A percentile compares a stretch with the other conserved stretches of the same genome.
Conservation (phyloP, 2,329 filamentous ascomycete species). For the Geosmithia putterillii region DNA sequence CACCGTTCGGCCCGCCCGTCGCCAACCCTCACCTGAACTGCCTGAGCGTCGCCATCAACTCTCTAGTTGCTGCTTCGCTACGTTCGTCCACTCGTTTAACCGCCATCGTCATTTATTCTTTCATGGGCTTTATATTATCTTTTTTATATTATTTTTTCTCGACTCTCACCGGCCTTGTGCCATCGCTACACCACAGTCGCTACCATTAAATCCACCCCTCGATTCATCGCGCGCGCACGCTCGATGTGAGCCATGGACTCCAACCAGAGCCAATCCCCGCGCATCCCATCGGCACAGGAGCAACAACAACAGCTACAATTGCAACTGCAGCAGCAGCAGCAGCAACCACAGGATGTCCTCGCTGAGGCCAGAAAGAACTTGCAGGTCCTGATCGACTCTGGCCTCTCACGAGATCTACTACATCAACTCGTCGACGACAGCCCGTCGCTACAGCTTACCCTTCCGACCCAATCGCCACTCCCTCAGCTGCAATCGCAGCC, state of each 20-base stretch:
- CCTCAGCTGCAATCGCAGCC: slow-evolving; percentile 7
- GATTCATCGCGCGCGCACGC: slow-evolving; percentile 1
- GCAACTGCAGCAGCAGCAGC: slow-evolving; percentile 12
- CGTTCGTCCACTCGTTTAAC: slow-evolving; percentile 4
- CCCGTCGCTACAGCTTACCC: slow-evolving; percentile 18
- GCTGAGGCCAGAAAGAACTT: slow-evolving; percentile 31
- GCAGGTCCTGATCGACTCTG: slow-evolving; percentile 31
- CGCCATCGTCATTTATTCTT: too few species aligned
- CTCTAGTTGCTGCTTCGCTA: background rate
- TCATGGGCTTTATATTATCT: background rate
- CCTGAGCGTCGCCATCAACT: background rate
- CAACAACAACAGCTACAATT: slow-evolving; percentile 7
- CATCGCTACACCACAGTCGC: background rate
- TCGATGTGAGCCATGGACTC: slow-evolving; percentile 21
- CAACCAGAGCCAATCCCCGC: slow-evolving; percentile 11
- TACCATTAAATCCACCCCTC: background rate
- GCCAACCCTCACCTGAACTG: slow-evolving; percentile 5
- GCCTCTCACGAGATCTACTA: slow-evolving; percentile 27
- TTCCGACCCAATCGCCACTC: slow-evolving; percentile 4
- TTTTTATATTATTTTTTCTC: background rate
- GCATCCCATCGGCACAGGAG: background rate
- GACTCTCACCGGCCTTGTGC: background rate
- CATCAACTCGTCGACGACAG: slow-evolving; percentile 27
- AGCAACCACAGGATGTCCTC: slow-evolving; percentile 27
- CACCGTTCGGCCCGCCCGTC: slow-evolving; percentile 3